Evolutionary conservation across 352 stramenopile genomes (phyloP).

Genomic region (Aphanomyces invadans): DNA sequence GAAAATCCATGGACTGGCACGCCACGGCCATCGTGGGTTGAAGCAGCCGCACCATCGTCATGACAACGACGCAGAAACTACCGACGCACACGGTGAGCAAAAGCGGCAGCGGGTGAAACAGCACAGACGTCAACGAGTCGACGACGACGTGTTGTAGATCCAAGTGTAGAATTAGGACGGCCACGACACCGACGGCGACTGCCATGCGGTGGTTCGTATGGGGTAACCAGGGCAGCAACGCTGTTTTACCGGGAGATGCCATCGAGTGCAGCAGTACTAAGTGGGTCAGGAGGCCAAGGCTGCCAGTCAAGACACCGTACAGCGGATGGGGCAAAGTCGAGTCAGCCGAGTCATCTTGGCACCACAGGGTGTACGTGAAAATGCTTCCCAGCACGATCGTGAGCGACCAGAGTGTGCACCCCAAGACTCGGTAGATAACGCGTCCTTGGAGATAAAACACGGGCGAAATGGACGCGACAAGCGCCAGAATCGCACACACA

Average conservation of each 20-base stretch:
- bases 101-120: neutral
- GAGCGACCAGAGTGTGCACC: slow-evolving; percentile 49
- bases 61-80: neutral
- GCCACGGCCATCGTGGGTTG: neutral
- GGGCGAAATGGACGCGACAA: slow-evolving; percentile 47
- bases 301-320: slow-evolving; percentile 45
- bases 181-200: neutral
- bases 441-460: slow-evolving; percentile 39
- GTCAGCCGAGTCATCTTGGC: slow-evolving; percentile 23
- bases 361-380: slow-evolving; percentile 42
- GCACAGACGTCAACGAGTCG: neutral
- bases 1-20: neutral
- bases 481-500: slow-evolving; percentile 35
- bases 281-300: slow-evolving; percentile 40
- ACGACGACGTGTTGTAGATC: no score
- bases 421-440: slow-evolving; percentile 45
- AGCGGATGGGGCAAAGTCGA: slow-evolving; percentile 24
- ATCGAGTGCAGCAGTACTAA: slow-evolving; percentile 35
- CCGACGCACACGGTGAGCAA: neutral
- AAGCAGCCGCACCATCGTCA: neutral
- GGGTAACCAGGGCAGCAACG: no score
- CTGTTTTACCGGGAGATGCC: no score
- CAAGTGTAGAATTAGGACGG: neutral
- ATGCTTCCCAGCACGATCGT: slow-evolving; percentile 41
- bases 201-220: neutral